Base-by-base conservation (phyloP, 2,329 filamentous ascomycete genomes). In the Tolypocladium capitatum region DNA sequence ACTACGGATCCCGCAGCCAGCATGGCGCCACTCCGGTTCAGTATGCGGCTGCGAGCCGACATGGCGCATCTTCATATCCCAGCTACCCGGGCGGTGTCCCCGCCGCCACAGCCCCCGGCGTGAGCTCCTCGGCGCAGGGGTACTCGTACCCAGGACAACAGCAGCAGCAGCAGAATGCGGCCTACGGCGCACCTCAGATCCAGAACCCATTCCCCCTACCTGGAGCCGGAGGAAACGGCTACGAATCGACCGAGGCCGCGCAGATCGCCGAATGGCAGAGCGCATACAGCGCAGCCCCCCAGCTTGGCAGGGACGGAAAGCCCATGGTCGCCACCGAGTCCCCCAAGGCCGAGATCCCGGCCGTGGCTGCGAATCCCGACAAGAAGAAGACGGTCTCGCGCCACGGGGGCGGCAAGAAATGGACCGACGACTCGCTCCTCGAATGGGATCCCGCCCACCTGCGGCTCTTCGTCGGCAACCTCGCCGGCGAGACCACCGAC, bases 391-490 rank as follows among this genome's bases (percentile, higher is more conserved):
- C 92, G 0, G 92, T 98, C 1, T 74, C 88, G 44, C 84, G 92
- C 35, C 78, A 85, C 51, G 92, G 91, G 45, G 92, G 92, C 52
- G 92, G 92, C 48, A 87, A 94, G 70, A 85, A 81, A 49, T 98
- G 92, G 92, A 84, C 85, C 24, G 92, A 98, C 63, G 76, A 86
- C 48, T 78, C 84, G 0, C 78, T 98, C 4, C 77, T 97, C 2
- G 92, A 97, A 63, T 98, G 92, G 92, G 90, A 97, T 61, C 91
- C 91, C 1, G 79, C 85, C 28, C 92, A 98, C 63, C 86, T 95
- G 60, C 87, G 92, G 33, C 80, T 98, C 40, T 97, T 97, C 65
- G 89, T 97, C 16, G 92, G 92, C 54, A 98, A 98, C 64, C 77
- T 98, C 46, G 92, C 92, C 36, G 92, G 92, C 56, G 92, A 98